Evolutionary conservation across 768 basidiomycete genomes (phyloP).

Genomic region (Lactifluus volemus): DNA sequence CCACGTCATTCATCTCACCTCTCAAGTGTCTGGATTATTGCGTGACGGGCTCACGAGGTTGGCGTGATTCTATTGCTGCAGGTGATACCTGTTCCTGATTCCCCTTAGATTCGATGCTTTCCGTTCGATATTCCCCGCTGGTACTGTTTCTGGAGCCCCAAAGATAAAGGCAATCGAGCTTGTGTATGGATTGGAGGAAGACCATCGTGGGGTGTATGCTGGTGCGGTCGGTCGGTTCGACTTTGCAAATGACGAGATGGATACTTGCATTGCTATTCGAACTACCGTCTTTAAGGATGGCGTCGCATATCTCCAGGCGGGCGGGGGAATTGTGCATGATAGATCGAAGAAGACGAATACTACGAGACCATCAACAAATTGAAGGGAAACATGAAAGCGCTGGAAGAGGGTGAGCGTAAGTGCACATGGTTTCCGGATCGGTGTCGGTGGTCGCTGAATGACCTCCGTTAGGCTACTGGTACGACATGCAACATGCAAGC

Average conservation of each 20-base stretch:
- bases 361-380: conserved; percentile 94
- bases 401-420: conserved; percentile 85
- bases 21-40: conserved; percentile 83
- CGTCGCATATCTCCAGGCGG: conserved; percentile 86
- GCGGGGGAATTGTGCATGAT: conserved; percentile 96
- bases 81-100: background rate
- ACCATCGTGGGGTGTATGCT: conserved; percentile 89
- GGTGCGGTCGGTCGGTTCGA: conserved; percentile 98
- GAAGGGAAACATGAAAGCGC: conserved; percentile 72
- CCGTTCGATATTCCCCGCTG: conserved; percentile 97
- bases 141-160: conserved; percentile 96
- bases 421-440: conserved; percentile 16
- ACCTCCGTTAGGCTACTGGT: conserved; percentile 52
- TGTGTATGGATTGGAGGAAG: conserved; percentile 75
- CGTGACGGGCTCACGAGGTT: conserved; percentile 80
- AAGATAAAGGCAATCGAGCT: conserved; percentile 99
- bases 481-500: conserved; percentile 42
- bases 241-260: conserved; percentile 91
- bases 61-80: conserved; percentile 2
- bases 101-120: conserved; percentile 86
- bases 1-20: conserved; percentile 96
- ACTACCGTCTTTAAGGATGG: conserved; percentile 97
- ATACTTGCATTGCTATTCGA: conserved; percentile 97
- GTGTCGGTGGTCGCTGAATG: conserved; percentile 18
- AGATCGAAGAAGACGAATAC: conserved; percentile 98